These are phyloP conservation scores for Chaetomiaceae sp. DNA, from an alignment of 2,329 filamentous ascomycete species.

Conservation along the genomic window DNA sequence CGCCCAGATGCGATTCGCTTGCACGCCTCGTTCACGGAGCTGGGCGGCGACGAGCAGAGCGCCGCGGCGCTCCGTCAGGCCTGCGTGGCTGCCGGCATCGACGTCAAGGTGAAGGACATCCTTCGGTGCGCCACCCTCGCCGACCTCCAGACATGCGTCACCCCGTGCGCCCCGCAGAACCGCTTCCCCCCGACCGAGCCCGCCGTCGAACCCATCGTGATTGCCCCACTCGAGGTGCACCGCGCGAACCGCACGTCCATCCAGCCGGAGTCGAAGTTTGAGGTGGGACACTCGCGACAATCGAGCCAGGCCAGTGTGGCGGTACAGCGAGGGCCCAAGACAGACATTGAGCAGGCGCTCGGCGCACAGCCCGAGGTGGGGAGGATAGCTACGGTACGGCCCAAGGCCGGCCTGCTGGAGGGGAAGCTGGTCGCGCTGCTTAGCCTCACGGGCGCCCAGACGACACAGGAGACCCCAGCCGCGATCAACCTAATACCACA, in stretches of 20 bases:
- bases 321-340: constrained; percentile 10
- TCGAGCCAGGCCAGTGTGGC: constrained; percentile 22
- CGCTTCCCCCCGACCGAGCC: constrained; percentile 10
- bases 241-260: constrained; percentile 20
- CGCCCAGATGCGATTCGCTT: constrained; percentile 29
- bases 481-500: constrained; percentile 33
- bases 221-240: constrained; percentile 25
- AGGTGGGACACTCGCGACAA: constrained; percentile 21
- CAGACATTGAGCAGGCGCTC: constrained; percentile 35
- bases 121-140: constrained; percentile 38
- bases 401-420: constrained; percentile 45
- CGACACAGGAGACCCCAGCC: constrained; percentile 23
- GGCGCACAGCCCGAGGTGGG: constrained; percentile 36
- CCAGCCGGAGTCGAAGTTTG: constrained; percentile 8
- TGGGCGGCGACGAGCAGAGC: constrained; percentile 36
- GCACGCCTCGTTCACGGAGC: constrained; percentile 39
- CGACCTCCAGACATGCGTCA: constrained; percentile 39
- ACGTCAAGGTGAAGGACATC: constrained; percentile 35
- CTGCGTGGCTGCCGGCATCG: constrained; percentile 34
- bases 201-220: constrained; percentile 20
- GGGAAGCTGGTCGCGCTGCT: constrained; percentile 44
- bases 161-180: constrained; percentile 25
- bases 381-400: constrained; percentile 38
- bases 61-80: constrained; percentile 30
- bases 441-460: constrained; percentile 32